Percentiles rank a stretch among this genome's conserved stretches.
These are phyloP conservation scores for Schizochytrium sp. DNA, from an alignment of 108 stramenopile species.

Conservation along the genomic window DNA sequence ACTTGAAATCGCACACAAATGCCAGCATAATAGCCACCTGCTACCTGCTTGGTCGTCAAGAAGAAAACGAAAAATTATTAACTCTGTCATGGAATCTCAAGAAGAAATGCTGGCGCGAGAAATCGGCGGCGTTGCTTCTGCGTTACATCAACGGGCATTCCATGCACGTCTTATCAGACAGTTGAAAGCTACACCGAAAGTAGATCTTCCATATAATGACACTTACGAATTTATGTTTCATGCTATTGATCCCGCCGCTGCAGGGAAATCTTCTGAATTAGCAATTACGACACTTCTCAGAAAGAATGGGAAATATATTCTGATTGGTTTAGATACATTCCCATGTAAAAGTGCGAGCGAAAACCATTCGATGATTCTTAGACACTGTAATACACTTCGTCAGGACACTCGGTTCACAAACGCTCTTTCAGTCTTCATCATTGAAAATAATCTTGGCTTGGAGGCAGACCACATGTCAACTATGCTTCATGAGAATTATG, in stretches of 20 bases:
- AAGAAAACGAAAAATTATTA: slow-evolving; percentile 1
- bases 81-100: neutral
- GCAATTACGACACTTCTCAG: neutral
- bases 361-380: neutral
- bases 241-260: neutral
- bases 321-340: neutral
- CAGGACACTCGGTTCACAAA: neutral
- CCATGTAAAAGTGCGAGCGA: neutral
- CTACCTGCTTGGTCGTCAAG: slow-evolving; percentile 36
- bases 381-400: neutral
- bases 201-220: neutral
- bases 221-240: slow-evolving; percentile 14
- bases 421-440: neutral
- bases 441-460: slow-evolving; percentile 22
- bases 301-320: neutral
- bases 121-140: slow-evolving; percentile 24
- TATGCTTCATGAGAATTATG: neutral
- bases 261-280: neutral
- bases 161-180: neutral
- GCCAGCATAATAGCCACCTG: slow-evolving; percentile 27
- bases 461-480: neutral
- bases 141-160: slow-evolving; percentile 44
- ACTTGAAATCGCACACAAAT: neutral
- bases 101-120: slow-evolving; percentile 44
- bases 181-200: neutral